These are phyloP conservation scores for Fusarium pininemorale DNA, from an alignment of 2,329 filamentous ascomycete species.

Conservation along the genomic window DNA sequence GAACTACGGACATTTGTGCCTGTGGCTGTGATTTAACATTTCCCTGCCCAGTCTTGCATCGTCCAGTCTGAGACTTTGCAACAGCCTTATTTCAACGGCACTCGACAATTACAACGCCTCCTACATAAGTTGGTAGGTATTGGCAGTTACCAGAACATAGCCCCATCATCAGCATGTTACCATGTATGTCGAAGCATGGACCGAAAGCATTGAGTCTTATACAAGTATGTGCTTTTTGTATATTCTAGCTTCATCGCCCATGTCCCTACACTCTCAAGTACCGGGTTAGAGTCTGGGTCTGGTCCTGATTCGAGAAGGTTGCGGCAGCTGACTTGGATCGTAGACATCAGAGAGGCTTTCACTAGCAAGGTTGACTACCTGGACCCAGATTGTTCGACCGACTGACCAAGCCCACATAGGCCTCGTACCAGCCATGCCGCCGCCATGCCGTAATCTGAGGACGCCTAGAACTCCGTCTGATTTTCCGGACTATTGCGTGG, in stretches of 20 bases:
- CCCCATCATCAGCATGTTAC: not conserved
- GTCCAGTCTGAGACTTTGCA: slow-evolving; percentile 4
- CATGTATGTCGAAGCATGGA: not conserved
- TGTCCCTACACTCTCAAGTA: not conserved
- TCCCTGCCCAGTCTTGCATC: not conserved
- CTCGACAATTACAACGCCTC: not conserved
- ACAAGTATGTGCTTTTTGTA: not conserved
- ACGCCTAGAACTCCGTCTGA: not conserved
- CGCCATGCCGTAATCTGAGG: not conserved
- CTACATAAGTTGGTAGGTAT: not conserved
- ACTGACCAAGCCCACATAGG: not conserved
- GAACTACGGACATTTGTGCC: not conserved
- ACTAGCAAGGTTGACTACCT: not conserved
- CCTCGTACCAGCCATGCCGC: not conserved
- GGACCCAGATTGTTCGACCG: not conserved
- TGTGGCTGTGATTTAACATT: not conserved
- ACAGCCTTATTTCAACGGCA: slow-evolving; percentile 30
- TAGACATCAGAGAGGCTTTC: not conserved
- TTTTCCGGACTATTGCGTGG: not conserved
- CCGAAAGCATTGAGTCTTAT: not conserved
- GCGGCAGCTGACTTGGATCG: slow-evolving; percentile 11
- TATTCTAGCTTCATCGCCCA: not conserved
- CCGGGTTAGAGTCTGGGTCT: not conserved
- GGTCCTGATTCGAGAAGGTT: not conserved
- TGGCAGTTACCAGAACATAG: not conserved